Conservation (phyloP, 2,329 filamentous ascomycete genomes). For the Grosmannia serpens region DNA sequence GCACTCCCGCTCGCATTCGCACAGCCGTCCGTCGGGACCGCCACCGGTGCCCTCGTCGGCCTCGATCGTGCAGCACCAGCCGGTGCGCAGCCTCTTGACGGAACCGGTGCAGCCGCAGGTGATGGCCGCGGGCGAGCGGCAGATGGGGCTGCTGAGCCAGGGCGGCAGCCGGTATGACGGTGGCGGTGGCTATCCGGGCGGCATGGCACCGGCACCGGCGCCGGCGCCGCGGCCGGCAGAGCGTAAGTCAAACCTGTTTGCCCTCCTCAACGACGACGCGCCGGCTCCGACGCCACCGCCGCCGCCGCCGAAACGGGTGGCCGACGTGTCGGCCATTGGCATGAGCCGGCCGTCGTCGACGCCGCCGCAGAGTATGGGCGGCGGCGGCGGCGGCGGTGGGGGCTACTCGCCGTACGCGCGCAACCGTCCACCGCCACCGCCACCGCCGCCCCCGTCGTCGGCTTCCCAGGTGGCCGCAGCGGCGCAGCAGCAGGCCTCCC, state of each 20-base stretch:
- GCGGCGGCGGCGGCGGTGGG: constrained; percentile 11
- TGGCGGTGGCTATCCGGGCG: constrained; percentile 6
- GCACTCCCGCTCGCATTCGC: neutral
- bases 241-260: constrained; percentile 54
- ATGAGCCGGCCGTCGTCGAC: constrained; percentile 4
- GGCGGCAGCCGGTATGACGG: constrained; percentile 24
- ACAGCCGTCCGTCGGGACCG: neutral
- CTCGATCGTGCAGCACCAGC: constrained; percentile 1
- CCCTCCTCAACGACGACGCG: constrained; percentile 51
- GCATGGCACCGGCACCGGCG: constrained; percentile 10
- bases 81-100: constrained; percentile 8
- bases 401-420: constrained; percentile 36
- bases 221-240: constrained; percentile 29
- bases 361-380: constrained; percentile 5
- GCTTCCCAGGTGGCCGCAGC: constrained; percentile 11
- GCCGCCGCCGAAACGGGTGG: constrained; percentile 32
- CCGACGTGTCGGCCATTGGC: constrained; percentile 27
- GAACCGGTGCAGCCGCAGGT: constrained; percentile 10
- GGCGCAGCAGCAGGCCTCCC: constrained; percentile 21
- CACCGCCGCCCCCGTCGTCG: constrained; percentile 23
- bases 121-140: constrained; percentile 17
- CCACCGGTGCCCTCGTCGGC: neutral
- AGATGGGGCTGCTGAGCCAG: constrained; percentile 22
- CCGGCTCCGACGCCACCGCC: constrained; percentile 26
- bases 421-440: constrained; percentile 16